phyloP scores from a whole-genome alignment of 1,284 basidiomycete genomes.

The Naganishia cerealis region DNA sequence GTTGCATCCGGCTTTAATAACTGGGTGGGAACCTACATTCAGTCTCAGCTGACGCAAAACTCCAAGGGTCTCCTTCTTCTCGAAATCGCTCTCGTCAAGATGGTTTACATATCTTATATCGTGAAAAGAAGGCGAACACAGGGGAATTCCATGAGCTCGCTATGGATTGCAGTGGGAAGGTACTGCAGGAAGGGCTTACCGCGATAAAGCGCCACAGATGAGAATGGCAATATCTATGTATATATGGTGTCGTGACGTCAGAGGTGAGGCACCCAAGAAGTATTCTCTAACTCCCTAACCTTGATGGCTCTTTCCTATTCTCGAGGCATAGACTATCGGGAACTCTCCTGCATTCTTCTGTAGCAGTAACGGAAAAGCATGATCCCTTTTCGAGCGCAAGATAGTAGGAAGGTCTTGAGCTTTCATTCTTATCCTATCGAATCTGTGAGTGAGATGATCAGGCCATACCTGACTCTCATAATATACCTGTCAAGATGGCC shows the following conservation, averaged over 20 bases:
- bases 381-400: conserved; percentile 39
- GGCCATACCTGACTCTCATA: conserved; percentile 45
- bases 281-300: conserved; percentile 3
- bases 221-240: conserved; percentile 49
- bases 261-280: not conserved
- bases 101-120: conserved; percentile 50
- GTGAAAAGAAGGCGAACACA: not conserved
- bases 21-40: conserved; percentile 42
- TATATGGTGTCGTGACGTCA: not conserved
- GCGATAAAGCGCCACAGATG: conserved; percentile 50
- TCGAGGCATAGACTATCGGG: conserved; percentile 51
- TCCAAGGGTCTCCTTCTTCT: conserved; percentile 44
- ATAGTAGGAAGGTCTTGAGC: not conserved
- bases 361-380: conserved; percentile 48
- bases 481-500: conserved; percentile 41
- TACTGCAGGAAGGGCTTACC: conserved; percentile 37
- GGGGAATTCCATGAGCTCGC: not conserved
- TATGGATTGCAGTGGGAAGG: not conserved
- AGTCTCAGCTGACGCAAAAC: conserved; percentile 49
- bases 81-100: conserved; percentile 50
- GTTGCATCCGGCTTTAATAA: not conserved
- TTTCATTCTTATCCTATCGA: not conserved
- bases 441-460: not conserved
- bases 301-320: conserved; percentile 48
- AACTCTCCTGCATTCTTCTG: conserved; percentile 54